phyloP scores from a whole-genome alignment of 2,329 filamentous ascomycete species.

The Penicillium sp. region DNA sequence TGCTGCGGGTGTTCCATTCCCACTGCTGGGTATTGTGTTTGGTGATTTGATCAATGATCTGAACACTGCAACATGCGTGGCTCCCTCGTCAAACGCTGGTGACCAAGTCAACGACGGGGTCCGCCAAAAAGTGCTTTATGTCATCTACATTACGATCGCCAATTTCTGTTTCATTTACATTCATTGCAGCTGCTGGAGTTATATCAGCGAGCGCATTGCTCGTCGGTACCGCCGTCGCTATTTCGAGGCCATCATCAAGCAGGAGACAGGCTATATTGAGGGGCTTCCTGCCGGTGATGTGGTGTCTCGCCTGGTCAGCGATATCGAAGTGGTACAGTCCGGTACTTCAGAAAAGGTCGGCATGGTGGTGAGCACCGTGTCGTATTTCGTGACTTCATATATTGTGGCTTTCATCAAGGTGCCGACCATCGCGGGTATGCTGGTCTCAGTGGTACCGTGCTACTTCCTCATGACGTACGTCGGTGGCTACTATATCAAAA shows the following conservation, averaged over 20 bases:
- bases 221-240: conserved; percentile 58
- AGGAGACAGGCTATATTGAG: conserved; percentile 62
- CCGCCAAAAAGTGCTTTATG: conserved; percentile 50
- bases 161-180: conserved; percentile 59
- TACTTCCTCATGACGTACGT: conserved; percentile 54
- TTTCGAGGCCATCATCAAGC: conserved; percentile 52
- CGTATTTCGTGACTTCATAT: conserved; percentile 63
- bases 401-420: conserved; percentile 62
- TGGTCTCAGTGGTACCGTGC: conserved; percentile 57
- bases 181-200: conserved; percentile 58
- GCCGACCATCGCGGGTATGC: conserved; percentile 56
- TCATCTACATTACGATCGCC: conserved; percentile 60
- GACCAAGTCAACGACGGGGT: conserved; percentile 15
- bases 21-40: conserved; percentile 37
- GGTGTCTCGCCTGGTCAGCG: conserved; percentile 56
- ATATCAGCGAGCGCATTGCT: conserved; percentile 58
- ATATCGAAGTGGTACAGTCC: conserved; percentile 60
- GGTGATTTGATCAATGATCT: conserved; percentile 39
- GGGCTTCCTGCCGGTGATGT: conserved; percentile 57
- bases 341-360: conserved; percentile 67
- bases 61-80: conserved; percentile 28
- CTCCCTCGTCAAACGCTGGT: conserved; percentile 7
- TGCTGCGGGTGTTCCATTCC: conserved; percentile 36
- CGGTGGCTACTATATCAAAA: conserved; percentile 50
- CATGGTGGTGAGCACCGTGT: conserved; percentile 55